Conservation (phyloP, 345 rosid genomes). For the Carallia brachiata region DNA sequence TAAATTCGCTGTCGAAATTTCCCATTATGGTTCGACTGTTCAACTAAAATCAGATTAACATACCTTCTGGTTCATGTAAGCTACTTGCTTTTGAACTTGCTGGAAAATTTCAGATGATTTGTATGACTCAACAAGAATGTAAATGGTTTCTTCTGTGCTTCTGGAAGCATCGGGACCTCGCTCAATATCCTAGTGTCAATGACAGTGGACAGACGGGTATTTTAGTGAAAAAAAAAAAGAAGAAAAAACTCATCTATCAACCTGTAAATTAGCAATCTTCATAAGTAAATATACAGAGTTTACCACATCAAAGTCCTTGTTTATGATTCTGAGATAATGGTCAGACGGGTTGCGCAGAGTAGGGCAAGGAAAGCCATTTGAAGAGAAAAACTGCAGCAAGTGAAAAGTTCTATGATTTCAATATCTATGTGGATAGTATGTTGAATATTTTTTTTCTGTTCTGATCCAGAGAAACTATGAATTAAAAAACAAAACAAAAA, state of each 20-base stretch:
- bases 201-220: not conserved
- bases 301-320: slow-evolving; percentile 39
- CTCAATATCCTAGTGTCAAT: slow-evolving; percentile 10
- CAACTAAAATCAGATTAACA: not conserved
- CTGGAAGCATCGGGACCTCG: not conserved
- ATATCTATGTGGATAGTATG: too few relatives aligned
- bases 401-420: not conserved
- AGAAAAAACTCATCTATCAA: too few relatives aligned
- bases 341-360: slow-evolving; percentile 37
- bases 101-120: slow-evolving; percentile 16
- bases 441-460: too few relatives aligned
- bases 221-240: too few relatives aligned
- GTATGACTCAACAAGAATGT: slow-evolving; percentile 23
- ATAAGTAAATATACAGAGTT: not conserved
- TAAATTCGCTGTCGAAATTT: too few relatives aligned
- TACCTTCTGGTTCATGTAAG: slow-evolving; percentile 18
- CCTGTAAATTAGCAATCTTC: slow-evolving; percentile 12
- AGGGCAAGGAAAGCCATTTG: slow-evolving; percentile 42
- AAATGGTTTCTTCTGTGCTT: slow-evolving; percentile 22
- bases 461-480: too few relatives aligned
- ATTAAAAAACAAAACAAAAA: too few relatives aligned
- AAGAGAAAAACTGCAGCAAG: slow-evolving; percentile 30
- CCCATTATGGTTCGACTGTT: not conserved
- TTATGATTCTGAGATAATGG: slow-evolving; percentile 33
- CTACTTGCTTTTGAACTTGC: slow-evolving; percentile 17